Conservation (phyloP, 768 basidiomycete genomes). For the Kwoniella botswanensis region DNA sequence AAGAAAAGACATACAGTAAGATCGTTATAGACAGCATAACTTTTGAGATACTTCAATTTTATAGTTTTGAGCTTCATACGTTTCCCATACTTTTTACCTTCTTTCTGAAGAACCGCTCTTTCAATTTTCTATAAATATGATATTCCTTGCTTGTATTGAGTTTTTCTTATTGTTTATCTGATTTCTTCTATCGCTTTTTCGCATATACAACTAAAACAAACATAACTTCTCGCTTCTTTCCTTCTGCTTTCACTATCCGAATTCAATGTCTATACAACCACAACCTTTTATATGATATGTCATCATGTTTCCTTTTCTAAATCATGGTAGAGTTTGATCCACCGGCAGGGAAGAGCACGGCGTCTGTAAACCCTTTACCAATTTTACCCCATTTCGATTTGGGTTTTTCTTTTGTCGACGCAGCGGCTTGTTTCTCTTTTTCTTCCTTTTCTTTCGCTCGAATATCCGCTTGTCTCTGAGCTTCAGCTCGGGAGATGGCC, state of each 20-base stretch:
- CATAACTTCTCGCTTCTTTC: no score
- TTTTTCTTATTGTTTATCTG: neutral
- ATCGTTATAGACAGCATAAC: no score
- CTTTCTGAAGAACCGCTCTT: no score
- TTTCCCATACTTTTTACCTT: no score
- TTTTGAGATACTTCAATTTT: no score
- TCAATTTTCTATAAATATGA: no score
- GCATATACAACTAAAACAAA: neutral
- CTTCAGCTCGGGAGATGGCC: conserved; percentile 31
- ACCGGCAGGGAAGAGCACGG: conserved; percentile 40
- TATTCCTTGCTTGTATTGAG: no score
- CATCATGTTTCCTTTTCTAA: neutral
- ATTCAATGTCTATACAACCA: no score
- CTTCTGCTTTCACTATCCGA: neutral
- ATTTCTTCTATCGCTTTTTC: neutral
- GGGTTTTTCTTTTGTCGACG: conserved; percentile 9
- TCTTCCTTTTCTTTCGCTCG: conserved; percentile 1
- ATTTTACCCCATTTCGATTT: conserved; percentile 44
- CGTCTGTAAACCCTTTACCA: conserved; percentile 38
- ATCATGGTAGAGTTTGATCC: conserved; percentile 12
- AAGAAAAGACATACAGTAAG: no score
- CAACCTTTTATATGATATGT: neutral
- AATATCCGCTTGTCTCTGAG: conserved; percentile 37
- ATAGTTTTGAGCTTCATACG: no score
- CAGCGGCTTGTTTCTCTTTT: conserved; percentile 8